Evolutionary conservation across 2,329 filamentous ascomycete species (phyloP), one percentile per base, ranked within the genome.

Genomic region (Ampelomyces quisqualis): DNA sequence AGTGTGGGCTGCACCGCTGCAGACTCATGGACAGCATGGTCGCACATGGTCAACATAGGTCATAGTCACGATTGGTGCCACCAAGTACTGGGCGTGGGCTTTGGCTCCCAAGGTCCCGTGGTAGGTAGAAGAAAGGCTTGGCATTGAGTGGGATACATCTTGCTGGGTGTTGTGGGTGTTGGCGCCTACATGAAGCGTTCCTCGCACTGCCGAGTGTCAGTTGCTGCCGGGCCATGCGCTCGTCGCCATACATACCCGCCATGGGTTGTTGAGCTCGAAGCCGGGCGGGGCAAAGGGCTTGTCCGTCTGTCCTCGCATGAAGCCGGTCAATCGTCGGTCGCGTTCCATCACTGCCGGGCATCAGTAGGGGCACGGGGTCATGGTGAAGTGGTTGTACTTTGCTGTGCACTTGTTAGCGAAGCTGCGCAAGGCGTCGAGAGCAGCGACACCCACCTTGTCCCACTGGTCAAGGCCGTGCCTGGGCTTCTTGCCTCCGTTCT

Each of bases 181-280:
- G 19, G 20, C 36, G 46, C 51, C 51, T 62, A 70, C 29, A 65
- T 17, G 54, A 63, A 68, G 45, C 68, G 64, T 41, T 57, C 53
- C 60, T 70, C 68, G 53, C 65, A 57, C 68, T 70, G 49, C 30
- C 21, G 13, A 7, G 17, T 29, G 53, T 70, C 46, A 69, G 63
- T 45, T 43, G n/a, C n/a, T 10, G 27, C n/a, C 10, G 1, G 8
- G 5, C 5, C 22, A 18, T 7, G 3, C 22, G 26, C 11, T 11
- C 20, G 5, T 17, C 21, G 22, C 21, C 19, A 19, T 44, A 63
- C 76, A 43, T 75, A 84, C 81, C 76, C 77, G 81, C 81, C 81
- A 85, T 49, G 78, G 78, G 69, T 82, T 83, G 76, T 77, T 84
- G 59, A 84, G 64, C 68, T 84, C 81, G 69, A 84, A 85, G 46